These are phyloP conservation scores for Pichia paraexigua DNA, from an alignment of 805 yeast species.

Conservation along the genomic window DNA sequence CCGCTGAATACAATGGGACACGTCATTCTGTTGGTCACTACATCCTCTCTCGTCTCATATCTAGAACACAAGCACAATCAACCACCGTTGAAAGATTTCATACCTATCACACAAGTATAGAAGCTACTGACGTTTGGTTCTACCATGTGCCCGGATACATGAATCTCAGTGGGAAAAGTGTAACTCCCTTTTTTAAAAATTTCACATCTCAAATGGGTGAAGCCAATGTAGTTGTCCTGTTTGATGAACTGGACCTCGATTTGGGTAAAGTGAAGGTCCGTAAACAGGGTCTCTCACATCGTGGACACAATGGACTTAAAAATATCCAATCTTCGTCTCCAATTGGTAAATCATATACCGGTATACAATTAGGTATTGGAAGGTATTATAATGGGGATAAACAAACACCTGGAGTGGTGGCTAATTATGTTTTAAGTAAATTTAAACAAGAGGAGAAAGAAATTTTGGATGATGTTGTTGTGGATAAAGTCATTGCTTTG, in stretches of 20 bases:
- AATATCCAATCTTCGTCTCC: slow-evolving; percentile 36
- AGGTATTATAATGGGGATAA: slow-evolving; percentile 42
- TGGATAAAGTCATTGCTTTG: slow-evolving; percentile 33
- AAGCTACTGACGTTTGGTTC: slow-evolving; percentile 6
- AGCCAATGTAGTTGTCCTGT: slow-evolving; percentile 49
- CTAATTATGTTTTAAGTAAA: slow-evolving; percentile 55
- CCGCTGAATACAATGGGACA: slow-evolving; percentile 50
- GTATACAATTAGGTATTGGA: slow-evolving; percentile 74
- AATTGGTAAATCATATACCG: slow-evolving; percentile 48
- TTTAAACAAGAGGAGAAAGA: slow-evolving; percentile 40
- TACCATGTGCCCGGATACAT: slow-evolving; percentile 34
- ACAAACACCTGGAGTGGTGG: slow-evolving; percentile 31
- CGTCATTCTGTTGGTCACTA: slow-evolving; percentile 76
- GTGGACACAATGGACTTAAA: slow-evolving; percentile 83
- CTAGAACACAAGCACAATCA: not conserved
- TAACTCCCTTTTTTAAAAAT: slow-evolving; percentile 33
- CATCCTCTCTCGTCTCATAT: slow-evolving; percentile 15
- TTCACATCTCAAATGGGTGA: slow-evolving; percentile 18
- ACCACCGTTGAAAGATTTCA: not conserved
- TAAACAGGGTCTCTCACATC: slow-evolving; percentile 47
- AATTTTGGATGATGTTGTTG: slow-evolving; percentile 31
- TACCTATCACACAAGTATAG: not conserved
- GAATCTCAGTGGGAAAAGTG: slow-evolving; percentile 57
- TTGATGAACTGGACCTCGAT: slow-evolving; percentile 68
- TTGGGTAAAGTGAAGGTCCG: slow-evolving; percentile 62